Percentiles rank a stretch among this genome's conserved stretches.
These are phyloP conservation scores for Paraphaeosphaeria minitans DNA, from an alignment of 2,329 filamentous ascomycete genomes.

Conservation along the genomic window DNA sequence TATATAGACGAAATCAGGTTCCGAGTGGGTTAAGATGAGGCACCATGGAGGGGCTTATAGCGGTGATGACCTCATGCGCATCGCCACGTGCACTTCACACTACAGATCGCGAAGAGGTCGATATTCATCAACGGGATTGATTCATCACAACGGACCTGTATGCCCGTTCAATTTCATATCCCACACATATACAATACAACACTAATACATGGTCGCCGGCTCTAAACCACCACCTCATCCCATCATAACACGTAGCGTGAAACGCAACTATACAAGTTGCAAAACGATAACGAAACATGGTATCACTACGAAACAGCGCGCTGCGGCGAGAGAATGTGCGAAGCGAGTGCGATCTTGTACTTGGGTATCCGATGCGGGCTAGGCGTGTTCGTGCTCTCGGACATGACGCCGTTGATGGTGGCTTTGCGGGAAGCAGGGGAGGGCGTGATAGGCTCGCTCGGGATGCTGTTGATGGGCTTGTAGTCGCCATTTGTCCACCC, in stretches of 20 bases:
- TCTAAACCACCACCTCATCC: not conserved
- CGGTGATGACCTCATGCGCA: not conserved
- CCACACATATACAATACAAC: not conserved
- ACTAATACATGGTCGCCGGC: not conserved
- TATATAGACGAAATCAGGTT: not conserved
- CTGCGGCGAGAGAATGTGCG: slow-evolving; percentile 31
- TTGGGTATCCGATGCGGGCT: slow-evolving; percentile 33
- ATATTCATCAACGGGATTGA: too few relatives aligned
- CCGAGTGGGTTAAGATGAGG: not conserved
- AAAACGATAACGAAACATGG: not conserved
- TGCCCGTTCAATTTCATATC: not conserved
- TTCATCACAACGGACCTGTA: not conserved
- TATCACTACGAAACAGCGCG: slow-evolving; percentile 13
- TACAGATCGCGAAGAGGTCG: not conserved
- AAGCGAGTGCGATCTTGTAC: slow-evolving; percentile 41
- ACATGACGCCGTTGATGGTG: not conserved
- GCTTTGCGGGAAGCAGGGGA: slow-evolving; percentile 15
- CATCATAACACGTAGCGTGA: not conserved
- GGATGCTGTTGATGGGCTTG: slow-evolving; percentile 21
- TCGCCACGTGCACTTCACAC: not conserved
- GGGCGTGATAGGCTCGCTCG: slow-evolving; percentile 27
- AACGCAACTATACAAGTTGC: not conserved
- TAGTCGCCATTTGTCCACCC: slow-evolving; percentile 24
- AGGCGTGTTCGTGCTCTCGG: slow-evolving; percentile 13
- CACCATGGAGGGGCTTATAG: not conserved